Evolutionary conservation across 306 rosid genomes (phyloP).

Genomic region (Rosa rugosa): DNA sequence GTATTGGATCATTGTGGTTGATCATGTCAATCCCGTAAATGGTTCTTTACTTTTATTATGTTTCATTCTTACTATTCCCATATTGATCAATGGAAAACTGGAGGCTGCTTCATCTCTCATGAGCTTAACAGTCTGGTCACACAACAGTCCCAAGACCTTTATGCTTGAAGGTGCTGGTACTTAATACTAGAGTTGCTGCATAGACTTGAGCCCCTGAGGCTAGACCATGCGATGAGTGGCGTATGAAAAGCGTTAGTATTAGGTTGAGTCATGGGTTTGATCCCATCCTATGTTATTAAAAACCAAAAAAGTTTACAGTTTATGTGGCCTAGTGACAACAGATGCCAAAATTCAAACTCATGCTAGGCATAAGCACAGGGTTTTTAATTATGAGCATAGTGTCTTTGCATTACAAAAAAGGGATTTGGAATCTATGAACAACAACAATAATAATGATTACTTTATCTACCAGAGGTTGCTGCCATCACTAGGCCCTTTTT

Average conservation of each 20-base stretch:
- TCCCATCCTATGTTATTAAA: neutral
- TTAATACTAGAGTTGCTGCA: neutral
- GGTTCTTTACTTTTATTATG: neutral
- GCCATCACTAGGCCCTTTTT: neutral
- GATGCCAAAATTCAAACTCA: neutral
- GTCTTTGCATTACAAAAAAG: neutral
- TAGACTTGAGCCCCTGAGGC: neutral
- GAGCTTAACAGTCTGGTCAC: neutral
- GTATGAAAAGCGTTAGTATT: neutral
- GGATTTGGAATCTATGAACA: neutral
- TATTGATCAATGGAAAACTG: neutral
- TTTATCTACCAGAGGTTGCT: too few species aligned
- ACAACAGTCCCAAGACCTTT: neutral
- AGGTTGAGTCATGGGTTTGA: neutral
- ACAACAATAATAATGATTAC: too few species aligned
- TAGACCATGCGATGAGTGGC: neutral
- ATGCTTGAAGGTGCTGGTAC: neutral
- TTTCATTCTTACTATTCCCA: neutral
- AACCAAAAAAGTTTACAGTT: too few species aligned
- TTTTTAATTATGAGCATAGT: neutral
- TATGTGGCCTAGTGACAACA: neutral
- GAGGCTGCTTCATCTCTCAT: neutral
- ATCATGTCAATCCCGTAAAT: neutral
- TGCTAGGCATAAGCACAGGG: neutral
- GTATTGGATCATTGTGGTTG: neutral